Conservation (phyloP, 2,329 filamentous ascomycete species). For the Drechslerella dactyloides region DNA sequence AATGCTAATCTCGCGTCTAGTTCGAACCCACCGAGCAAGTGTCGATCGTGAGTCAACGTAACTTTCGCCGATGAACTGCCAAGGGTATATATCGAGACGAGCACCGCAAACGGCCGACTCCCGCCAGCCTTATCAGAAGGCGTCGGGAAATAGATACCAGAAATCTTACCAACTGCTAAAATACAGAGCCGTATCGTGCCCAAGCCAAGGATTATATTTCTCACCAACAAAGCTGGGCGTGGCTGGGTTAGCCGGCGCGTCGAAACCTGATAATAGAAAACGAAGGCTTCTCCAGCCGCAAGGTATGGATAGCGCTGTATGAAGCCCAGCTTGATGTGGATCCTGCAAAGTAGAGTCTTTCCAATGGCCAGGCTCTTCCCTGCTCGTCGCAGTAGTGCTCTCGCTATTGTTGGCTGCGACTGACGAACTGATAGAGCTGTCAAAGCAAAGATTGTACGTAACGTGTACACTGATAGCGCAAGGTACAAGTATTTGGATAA, state of each 20-base stretch:
- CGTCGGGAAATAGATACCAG: background rate
- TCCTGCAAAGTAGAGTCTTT: background rate
- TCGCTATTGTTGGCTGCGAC: too few relatives aligned
- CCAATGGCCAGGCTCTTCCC: background rate
- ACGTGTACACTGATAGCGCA: background rate
- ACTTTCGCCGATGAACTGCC: background rate
- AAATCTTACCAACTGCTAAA: background rate
- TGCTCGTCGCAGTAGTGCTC: background rate
- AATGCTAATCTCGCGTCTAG: background rate
- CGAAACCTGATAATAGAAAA: too few relatives aligned
- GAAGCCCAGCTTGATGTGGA: background rate
- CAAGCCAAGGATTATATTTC: background rate
- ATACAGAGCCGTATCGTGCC: background rate
- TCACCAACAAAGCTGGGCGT: too few relatives aligned
- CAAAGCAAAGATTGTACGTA: background rate
- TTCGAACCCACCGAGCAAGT: background rate
- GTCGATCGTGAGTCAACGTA: background rate
- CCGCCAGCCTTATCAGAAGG: background rate
- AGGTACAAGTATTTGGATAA: background rate
- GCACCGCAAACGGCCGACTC: background rate
- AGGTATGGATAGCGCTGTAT: too few relatives aligned
- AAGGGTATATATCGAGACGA: background rate
- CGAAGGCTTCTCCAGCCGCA: too few relatives aligned
- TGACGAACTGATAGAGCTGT: background rate
- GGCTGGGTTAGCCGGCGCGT: too few relatives aligned